A percentile compares a stretch with the other conserved stretches of the same genome.
Conservation (phyloP, 2,329 filamentous ascomycete genomes). For the Aureobasidium lini region DNA sequence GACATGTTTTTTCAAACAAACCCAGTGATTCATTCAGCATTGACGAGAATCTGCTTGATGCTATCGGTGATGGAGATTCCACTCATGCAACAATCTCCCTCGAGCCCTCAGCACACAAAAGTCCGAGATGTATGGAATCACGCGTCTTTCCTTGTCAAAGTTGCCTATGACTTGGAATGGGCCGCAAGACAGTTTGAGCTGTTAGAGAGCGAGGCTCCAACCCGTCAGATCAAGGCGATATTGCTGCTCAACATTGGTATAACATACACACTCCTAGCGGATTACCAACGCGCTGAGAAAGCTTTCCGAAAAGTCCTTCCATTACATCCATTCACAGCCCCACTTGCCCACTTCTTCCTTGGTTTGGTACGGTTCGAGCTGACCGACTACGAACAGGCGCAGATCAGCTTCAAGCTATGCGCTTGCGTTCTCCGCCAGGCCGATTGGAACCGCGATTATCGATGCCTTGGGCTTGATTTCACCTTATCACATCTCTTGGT, state of each 20-base stretch:
- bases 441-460: neutral
- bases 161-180: conserved; percentile 25
- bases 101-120: neutral
- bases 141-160: conserved; percentile 24
- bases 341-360: conserved; percentile 22
- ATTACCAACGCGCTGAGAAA: conserved; percentile 21
- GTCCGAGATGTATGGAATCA: conserved; percentile 28
- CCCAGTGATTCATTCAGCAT: too few relatives aligned
- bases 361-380: conserved; percentile 24
- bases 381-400: conserved; percentile 11
- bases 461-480: neutral
- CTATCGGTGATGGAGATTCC: neutral
- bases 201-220: conserved; percentile 18
- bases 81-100: neutral
- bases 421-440: neutral
- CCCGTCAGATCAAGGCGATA: conserved; percentile 16
- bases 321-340: neutral
- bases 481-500: neutral
- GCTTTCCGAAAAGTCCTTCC: conserved; percentile 19
- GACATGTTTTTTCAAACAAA: neutral
- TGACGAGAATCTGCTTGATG: neutral
- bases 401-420: conserved; percentile 10
- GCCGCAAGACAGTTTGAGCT: conserved; percentile 22
- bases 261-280: conserved; percentile 25
- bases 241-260: conserved; percentile 25